Evolutionary conservation across 306 rosid species (phyloP).

Genomic region (Casuarina cunninghamiana): DNA sequence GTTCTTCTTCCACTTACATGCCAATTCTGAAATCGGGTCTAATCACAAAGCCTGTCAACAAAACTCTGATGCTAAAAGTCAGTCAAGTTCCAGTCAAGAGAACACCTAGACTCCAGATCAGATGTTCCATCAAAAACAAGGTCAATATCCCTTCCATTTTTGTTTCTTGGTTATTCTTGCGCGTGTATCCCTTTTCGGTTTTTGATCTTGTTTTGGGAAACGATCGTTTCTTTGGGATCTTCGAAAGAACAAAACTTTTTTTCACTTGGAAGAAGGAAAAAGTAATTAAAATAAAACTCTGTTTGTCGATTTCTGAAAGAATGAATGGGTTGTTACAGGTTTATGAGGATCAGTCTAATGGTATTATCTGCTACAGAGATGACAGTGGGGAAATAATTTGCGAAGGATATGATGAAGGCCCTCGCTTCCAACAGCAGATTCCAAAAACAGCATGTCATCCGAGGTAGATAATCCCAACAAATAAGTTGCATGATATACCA

Average conservation of each 20-base stretch:
- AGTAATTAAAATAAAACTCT: background rate
- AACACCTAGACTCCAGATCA: slow-evolving; percentile 43
- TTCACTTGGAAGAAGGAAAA: background rate
- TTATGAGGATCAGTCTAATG: slow-evolving; percentile 75
- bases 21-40: slow-evolving; percentile 53
- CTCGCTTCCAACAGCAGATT: slow-evolving; percentile 56
- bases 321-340: slow-evolving; percentile 44
- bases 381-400: slow-evolving; percentile 82
- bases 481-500: background rate
- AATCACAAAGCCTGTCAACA: slow-evolving; percentile 40
- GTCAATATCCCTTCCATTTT: slow-evolving; percentile 30
- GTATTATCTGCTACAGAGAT: slow-evolving; percentile 79
- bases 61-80: slow-evolving; percentile 44
- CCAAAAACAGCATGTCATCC: slow-evolving; percentile 39
- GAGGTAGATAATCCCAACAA: slow-evolving; percentile 38
- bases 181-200: background rate
- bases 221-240: background rate
- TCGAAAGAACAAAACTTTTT: background rate
- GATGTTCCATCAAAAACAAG: slow-evolving; percentile 72
- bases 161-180: background rate
- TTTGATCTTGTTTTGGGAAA: background rate
- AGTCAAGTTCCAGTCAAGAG: slow-evolving; percentile 45
- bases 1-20: slow-evolving; percentile 37
- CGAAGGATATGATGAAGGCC: slow-evolving; percentile 93
- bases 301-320: slow-evolving; percentile 20